Base-by-base conservation (phyloP, 768 basidiomycete species). In the Mycena polygramma region DNA sequence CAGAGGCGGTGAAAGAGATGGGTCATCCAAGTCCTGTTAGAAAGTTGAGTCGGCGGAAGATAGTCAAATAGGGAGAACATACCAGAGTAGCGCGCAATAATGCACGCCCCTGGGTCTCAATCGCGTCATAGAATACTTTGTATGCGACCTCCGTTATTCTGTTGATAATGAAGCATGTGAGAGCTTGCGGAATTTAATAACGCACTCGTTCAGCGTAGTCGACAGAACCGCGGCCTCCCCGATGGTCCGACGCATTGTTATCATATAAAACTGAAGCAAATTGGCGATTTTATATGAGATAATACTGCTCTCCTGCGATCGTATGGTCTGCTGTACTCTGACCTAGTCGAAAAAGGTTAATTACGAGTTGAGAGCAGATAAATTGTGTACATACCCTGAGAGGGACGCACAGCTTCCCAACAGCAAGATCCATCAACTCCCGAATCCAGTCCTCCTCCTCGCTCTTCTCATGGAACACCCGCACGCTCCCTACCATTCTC, bases 261-360 rank as follows among this genome's bases (percentile, higher is more conserved):
- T 80, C 77, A 92, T 83, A 79, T 99, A 99, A 77, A 99, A 99
- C 73, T 97, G 95, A 11, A 99, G 81, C n/a, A 99, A 84, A 75
- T 97, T 98, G 55, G 95, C 92, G 60, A 99, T 91, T 79, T 95
- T 96, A 83, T 96, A 99, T 0, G 94, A 90, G 53, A 92, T 89
- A 68, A 99, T 95, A 68, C 93, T 92, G 74, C 94, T 96, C 80
- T 98, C 97, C 77, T 99, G 97, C 0, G 93, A 94, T 51, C 93
- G 90, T 39, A 98, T 90, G 4, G 96, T 98, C 78, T 99, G 96
- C 75, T 94, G 90, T n/a, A 98, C 92, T 35, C 97, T 90, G 41
- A 93, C 84, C 94, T 97, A 73, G 7, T 19, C 37, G 22, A 24
- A 65, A 30, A 52, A 71, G 35, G 24, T 57, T 36, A 58, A 45